Base-by-base conservation (phyloP, 768 basidiomycete species). In the Mycena olivaceomarginata region DNA sequence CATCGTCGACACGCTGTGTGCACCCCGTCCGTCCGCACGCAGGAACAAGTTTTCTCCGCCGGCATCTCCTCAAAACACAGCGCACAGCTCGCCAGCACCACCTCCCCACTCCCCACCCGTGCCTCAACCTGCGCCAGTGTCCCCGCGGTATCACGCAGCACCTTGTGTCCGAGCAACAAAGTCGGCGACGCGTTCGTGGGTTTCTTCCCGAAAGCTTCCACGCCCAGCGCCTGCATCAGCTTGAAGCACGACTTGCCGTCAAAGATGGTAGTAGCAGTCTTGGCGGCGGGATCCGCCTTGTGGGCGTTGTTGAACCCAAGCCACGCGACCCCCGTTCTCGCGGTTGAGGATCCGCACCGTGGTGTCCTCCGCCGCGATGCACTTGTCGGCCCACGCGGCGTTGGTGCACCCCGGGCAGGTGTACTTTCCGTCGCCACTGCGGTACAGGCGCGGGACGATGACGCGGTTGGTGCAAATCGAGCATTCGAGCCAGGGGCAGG, bases 21-120 rank as follows among this genome's bases (percentile, higher is more conserved):
- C 83, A 84, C 1, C 82, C 82, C 15, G 76, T 78, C 6, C 82
- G 79, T 12, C 83, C 83, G 70, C 83, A 84, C 0, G 82, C 82
- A 11, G 80, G 75, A 39, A 78, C 57, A 43, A 84, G 82, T 62
- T 82, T n/a, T 81, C 16, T 69, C 56, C 25, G 76, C 66, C 15
- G 74, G 65, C 72, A 78, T 75, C 46, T 82, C 82, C 57, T 83
- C 83, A 63, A 84, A 83, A 74, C 83, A 84, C 40, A 84, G 80
- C 10, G 83, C 60, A 62, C 83, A 84, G 15, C 62, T 78, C n/a
- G 70, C 76, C 13, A 76, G 67, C 31, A 81, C 81, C 1, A 84
- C 80, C 57, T 82, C 80, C 18, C 82, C 82, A 20, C 65, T 51
- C 18, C 81, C 82, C 8, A 83, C 82, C 40, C 80, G 64, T 3